Conservation (phyloP, 2,329 filamentous ascomycete species). For the Teratosphaeria zuluensis region DNA sequence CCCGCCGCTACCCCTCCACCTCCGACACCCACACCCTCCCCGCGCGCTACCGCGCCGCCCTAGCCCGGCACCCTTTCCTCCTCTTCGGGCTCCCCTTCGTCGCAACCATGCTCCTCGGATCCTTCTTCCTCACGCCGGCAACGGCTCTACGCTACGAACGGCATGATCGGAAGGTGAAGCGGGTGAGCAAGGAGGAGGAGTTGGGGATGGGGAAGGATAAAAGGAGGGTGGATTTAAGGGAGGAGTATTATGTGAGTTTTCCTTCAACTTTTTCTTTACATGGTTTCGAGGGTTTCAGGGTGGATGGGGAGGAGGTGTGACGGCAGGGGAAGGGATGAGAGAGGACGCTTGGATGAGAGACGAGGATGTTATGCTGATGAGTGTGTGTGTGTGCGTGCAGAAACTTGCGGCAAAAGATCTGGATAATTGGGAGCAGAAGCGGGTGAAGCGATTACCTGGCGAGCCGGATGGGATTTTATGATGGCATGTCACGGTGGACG, state of each 20-base stretch:
- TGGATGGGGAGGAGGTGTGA: too few relatives aligned
- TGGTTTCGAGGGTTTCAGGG: too few relatives aligned
- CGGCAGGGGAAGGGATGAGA: too few relatives aligned
- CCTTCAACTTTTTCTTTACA: slow-evolving; percentile 23
- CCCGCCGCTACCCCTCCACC: slow-evolving; percentile 50
- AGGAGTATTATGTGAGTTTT: slow-evolving; percentile 71
- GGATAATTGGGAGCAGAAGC: slow-evolving; percentile 94
- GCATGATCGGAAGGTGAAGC: slow-evolving; percentile 79
- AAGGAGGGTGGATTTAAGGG: slow-evolving; percentile 67
- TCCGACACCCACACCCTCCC: slow-evolving; percentile 60
- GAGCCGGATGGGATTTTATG: slow-evolving; percentile 77
- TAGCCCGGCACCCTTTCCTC: slow-evolving; percentile 75
- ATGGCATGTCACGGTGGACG: slow-evolving; percentile 11
- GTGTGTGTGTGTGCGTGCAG: slow-evolving; percentile 35
- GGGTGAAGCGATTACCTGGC: slow-evolving; percentile 79
- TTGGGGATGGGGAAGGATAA: slow-evolving; percentile 65
- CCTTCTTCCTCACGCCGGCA: slow-evolving; percentile 88
- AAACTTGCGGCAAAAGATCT: slow-evolving; percentile 78
- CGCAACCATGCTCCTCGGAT: slow-evolving; percentile 77
- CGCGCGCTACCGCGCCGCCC: slow-evolving; percentile 62
- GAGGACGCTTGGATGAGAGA: too few relatives aligned
- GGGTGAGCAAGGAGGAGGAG: slow-evolving; percentile 77
- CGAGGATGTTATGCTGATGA: slow-evolving; percentile 32
- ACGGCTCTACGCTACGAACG: slow-evolving; percentile 90
- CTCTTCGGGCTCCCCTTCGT: slow-evolving; percentile 94